These are phyloP conservation scores for Gelatoporia subvermispora DNA, from an alignment of 768 basidiomycete genomes.

Conservation along the genomic window DNA sequence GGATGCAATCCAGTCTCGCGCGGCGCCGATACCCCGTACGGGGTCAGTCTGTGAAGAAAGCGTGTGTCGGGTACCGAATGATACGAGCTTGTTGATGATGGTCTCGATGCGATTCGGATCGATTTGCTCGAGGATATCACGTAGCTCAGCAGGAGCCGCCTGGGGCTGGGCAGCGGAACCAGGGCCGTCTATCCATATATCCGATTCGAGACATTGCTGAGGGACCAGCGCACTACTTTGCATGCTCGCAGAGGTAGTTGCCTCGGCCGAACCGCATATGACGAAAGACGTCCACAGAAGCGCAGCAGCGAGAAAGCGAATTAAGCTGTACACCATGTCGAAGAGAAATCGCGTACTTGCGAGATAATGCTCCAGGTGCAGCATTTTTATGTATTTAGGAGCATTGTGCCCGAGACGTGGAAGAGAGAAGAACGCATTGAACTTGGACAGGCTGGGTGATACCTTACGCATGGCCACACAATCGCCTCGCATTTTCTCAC, in stretches of 20 bases:
- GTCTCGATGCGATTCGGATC: conserved; percentile 39
- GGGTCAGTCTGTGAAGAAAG: conserved; percentile 50
- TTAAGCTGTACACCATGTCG: no score
- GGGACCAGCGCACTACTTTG: conserved; percentile 6
- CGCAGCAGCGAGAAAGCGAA: no score
- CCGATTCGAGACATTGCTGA: conserved; percentile 17
- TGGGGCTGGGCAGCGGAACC: conserved; percentile 39
- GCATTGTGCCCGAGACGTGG: no score
- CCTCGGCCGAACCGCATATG: background rate
- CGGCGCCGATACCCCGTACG: conserved; percentile 47
- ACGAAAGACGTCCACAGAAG: no score
- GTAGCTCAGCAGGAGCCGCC: conserved; percentile 39
- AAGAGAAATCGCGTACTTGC: no score
- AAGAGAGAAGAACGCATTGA: no score
- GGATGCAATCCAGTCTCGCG: conserved; percentile 49
- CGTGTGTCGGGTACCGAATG: conserved; percentile 52
- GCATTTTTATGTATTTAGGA: no score
- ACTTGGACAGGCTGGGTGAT: no score
- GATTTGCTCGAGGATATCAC: conserved; percentile 41
- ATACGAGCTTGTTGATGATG: conserved; percentile 47
- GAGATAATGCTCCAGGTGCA: no score
- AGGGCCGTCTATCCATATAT: conserved; percentile 47
- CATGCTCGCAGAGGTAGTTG: conserved; percentile 2
- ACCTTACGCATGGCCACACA: no score
- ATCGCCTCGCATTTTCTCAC: no score